Conservation (phyloP, 2,329 filamentous ascomycete species). For the Cladobotryum protrusum region DNA sequence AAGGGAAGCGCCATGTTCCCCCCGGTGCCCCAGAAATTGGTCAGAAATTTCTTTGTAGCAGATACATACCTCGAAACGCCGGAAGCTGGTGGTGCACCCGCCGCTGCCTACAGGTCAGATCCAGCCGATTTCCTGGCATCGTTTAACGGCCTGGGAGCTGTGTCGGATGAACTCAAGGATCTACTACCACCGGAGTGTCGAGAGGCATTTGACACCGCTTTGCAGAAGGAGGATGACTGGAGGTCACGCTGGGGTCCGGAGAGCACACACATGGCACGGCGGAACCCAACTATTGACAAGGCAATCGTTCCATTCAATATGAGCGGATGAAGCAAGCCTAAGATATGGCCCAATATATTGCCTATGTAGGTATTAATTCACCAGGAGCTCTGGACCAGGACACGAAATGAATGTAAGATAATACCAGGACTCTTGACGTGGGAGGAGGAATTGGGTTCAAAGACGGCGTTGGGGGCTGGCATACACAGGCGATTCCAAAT, state of each 20-base stretch:
- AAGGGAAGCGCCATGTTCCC: slow-evolving; percentile 36
- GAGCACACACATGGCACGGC: slow-evolving; percentile 45
- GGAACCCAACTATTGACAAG: slow-evolving; percentile 55
- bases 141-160: slow-evolving; percentile 56
- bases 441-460: slow-evolving; percentile 3
- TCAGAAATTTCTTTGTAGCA: slow-evolving; percentile 51
- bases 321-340: slow-evolving; percentile 21
- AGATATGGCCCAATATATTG: no score
- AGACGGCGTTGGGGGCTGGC: slow-evolving; percentile 10
- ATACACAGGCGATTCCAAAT: neutral
- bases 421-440: neutral
- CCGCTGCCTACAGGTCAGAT: slow-evolving; percentile 38
- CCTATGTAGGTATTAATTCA: no score
- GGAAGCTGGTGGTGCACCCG: slow-evolving; percentile 38
- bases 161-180: slow-evolving; percentile 59
- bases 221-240: slow-evolving; percentile 62
- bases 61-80: slow-evolving; percentile 50
- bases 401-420: slow-evolving; percentile 2
- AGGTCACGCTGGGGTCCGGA: slow-evolving; percentile 70
- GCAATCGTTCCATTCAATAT: slow-evolving; percentile 55
- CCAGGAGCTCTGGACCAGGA: neutral
- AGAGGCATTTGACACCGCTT: slow-evolving; percentile 62
- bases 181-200: slow-evolving; percentile 66
- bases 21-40: slow-evolving; percentile 41
- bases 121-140: slow-evolving; percentile 43